Evolutionary conservation across 2,329 filamentous ascomycete genomes (phyloP).

Genomic region (Orbilia oligospora): DNA sequence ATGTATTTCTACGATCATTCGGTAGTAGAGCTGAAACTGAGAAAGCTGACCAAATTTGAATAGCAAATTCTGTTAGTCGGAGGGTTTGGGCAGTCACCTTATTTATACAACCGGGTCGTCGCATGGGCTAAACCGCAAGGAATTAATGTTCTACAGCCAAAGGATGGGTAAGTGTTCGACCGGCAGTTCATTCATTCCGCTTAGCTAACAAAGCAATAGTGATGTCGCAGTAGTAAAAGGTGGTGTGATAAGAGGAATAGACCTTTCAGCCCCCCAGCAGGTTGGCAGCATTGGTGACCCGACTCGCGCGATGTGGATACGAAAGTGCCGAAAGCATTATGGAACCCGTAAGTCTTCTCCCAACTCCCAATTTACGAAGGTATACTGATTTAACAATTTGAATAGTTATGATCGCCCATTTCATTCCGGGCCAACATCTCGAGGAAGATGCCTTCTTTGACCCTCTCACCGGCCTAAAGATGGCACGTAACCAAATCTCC

Average conservation of each 20-base stretch:
- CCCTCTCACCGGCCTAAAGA: constrained; percentile 51
- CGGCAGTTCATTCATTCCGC: background rate
- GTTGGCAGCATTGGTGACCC: constrained; percentile 26
- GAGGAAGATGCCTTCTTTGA: constrained; percentile 58
- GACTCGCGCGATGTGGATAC: constrained; percentile 54
- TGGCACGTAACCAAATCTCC: constrained; percentile 60
- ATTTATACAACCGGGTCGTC: constrained; percentile 46
- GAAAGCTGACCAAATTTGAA: background rate
- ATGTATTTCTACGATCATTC: background rate
- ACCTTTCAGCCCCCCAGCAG: constrained; percentile 48
- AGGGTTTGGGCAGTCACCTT: constrained; percentile 55
- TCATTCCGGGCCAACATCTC: constrained; percentile 53
- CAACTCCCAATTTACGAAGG: too few species aligned
- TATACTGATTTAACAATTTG: background rate
- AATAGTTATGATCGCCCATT: constrained; percentile 58
- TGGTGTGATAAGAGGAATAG: constrained; percentile 62
- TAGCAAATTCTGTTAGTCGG: constrained; percentile 58
- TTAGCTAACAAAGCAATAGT: constrained; percentile 22
- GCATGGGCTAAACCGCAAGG: constrained; percentile 52
- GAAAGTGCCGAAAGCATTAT: constrained; percentile 62
- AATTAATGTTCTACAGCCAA: constrained; percentile 49
- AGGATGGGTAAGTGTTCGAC: constrained; percentile 43
- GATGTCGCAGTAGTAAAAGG: constrained; percentile 58
- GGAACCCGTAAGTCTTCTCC: constrained; percentile 55
- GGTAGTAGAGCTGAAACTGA: background rate